Evolutionary conservation across 2,329 filamentous ascomycete species (phyloP), one percentile per base, ranked within the genome.

Genomic region (Phialophora chinensis): DNA sequence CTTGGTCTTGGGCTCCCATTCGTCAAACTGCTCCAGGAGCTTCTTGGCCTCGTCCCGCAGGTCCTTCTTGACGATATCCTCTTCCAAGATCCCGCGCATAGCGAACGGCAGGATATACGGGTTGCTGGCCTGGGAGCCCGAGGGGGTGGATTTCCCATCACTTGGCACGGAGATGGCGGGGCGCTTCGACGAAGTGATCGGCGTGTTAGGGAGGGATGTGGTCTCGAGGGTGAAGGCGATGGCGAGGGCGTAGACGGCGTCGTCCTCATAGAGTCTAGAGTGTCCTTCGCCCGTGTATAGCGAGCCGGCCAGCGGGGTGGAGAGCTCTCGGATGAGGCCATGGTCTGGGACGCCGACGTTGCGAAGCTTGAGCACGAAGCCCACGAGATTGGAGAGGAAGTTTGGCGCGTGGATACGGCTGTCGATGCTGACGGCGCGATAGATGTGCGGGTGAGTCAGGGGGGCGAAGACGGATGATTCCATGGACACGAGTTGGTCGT

Each of bases 51-150:
- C 95, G 1, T 84, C 80, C 35, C 87, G 87, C 20, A 96, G 80
- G 75, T 96, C 91, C 25, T 87, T 91, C 77, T 91, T 93, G 27
- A 98, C 94, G 74, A 92, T 88, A 20, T 95, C 90, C 77, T 99
- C 95, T 76, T 98, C 95, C 2, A 99, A 80, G 65, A 99, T 81
- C 0, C 95, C 95, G 7, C 95, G 87, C 89, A 99, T 95, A 42
- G 95, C 94, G 89, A 96, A 99, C 0, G 95, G 95, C 14, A 99
- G 82, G 63, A 95, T 90, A 75, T 94, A 98, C 0, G 94, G 94
- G 74, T 97, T 98, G n/a, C n/a, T 33, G 53, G 29, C 5, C 25
- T 20, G n/a, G 6, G 53, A 35, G 12, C 27, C 25, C 29, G 53
- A 55, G 29, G 25, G 10, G 49, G 10, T 29, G 14, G 53, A 11